phyloP scores from a whole-genome alignment of 495 filamentous ascomycete genomes.

The Rusavskia elegans region DNA sequence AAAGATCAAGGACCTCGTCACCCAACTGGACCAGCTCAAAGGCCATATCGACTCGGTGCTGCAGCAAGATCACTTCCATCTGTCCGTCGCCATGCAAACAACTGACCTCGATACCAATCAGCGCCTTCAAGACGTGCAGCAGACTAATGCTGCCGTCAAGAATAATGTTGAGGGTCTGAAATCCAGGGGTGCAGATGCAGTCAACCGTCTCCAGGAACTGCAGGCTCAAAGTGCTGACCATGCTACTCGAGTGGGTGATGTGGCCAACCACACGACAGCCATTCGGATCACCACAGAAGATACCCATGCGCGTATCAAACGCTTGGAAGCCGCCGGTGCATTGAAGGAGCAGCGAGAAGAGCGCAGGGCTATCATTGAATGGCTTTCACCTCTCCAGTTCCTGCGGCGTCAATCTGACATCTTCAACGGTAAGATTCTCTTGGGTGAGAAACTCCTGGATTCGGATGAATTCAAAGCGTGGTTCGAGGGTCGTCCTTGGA shows the following conservation, averaged over 20 bases:
- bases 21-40: background rate
- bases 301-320: background rate
- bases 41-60: background rate
- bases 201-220: background rate
- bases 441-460: constrained; percentile 6
- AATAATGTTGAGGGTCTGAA: background rate
- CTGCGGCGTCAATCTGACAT: constrained; percentile 5
- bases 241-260: background rate
- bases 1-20: background rate
- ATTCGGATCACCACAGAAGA: background rate
- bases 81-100: background rate
- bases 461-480: constrained; percentile 11
- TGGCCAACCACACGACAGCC: background rate
- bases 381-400: constrained; percentile 11
- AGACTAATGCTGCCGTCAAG: background rate
- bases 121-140: background rate
- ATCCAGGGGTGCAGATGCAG: background rate
- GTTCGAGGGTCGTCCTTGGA: constrained; percentile 5
- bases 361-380: constrained; percentile 6
- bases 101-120: background rate
- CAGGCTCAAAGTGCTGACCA: background rate
- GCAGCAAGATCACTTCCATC: background rate
- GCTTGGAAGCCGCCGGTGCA: background rate
- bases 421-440: background rate
- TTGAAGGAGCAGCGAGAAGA: background rate